Percentiles rank a stretch among this genome's conserved stretches.
Evolutionary conservation across 2,329 filamentous ascomycete species (phyloP).

Genomic region (Fusarium metavorans): DNA sequence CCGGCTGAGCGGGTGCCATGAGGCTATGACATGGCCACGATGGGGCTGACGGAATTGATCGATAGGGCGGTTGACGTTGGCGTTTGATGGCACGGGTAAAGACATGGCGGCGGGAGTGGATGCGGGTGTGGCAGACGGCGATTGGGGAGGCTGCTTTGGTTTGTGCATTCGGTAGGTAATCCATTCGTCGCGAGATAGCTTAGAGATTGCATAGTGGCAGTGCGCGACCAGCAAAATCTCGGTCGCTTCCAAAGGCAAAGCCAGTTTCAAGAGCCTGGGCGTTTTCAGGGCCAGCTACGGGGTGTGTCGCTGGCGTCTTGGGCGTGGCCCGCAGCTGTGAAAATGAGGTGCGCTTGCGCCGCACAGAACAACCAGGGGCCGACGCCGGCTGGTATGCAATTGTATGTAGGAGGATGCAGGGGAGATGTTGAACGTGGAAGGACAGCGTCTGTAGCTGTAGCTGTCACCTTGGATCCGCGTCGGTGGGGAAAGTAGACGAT

Average conservation of each 20-base stretch:
- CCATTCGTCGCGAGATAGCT: not conserved
- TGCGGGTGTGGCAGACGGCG: constrained; percentile 30
- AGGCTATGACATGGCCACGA: constrained; percentile 36
- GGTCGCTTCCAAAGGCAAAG: constrained; percentile 35
- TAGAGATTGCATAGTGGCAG: constrained; percentile 31
- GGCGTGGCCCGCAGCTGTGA: not conserved
- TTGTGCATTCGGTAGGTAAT: not conserved
- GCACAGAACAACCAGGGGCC: constrained; percentile 4
- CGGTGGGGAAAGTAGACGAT: constrained; percentile 10
- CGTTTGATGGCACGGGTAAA: constrained; percentile 32
- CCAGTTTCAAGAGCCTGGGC: constrained; percentile 12
- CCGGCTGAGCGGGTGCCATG: constrained; percentile 20
- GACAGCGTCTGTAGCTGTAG: not conserved
- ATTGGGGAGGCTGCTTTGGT: constrained; percentile 6
- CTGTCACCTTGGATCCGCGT: not conserved
- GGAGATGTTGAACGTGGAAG: not conserved
- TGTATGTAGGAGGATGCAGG: not conserved
- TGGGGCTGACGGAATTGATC: constrained; percentile 38
- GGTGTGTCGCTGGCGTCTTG: not conserved
- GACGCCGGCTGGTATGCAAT: not conserved
- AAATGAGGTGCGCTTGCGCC: constrained; percentile 17
- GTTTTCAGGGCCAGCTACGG: not conserved
- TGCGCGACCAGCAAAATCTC: constrained; percentile 32
- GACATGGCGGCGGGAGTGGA: constrained; percentile 33
- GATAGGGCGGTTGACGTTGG: constrained; percentile 16